phyloP scores from a whole-genome alignment of 176 grass and related monocot genomes.

The Cenchrus purpureus region DNA sequence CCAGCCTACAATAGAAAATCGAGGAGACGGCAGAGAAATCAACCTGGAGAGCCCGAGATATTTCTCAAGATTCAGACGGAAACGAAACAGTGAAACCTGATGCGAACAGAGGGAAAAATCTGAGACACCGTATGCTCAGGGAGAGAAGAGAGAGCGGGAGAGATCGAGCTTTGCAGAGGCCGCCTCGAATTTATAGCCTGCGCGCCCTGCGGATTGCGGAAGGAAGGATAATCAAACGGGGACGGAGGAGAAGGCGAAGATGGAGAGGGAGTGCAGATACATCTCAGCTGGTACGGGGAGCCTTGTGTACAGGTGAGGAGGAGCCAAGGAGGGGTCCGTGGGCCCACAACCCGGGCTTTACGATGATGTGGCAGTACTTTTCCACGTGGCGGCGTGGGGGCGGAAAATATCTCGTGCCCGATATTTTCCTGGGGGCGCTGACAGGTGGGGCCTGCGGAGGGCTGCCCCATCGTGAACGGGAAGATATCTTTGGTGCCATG shows the following conservation, averaged over 20 bases:
- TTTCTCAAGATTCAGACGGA: not conserved
- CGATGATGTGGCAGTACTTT: conserved; percentile 41
- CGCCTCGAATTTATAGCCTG: not conserved
- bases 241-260: not conserved
- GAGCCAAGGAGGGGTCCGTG: not conserved
- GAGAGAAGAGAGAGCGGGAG: not conserved
- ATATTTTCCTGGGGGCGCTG: conserved; percentile 33
- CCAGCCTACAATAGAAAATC: not conserved
- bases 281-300: conserved; percentile 19
- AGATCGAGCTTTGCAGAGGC: not conserved
- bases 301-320: not conserved
- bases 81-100: not conserved
- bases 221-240: not conserved
- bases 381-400: conserved; percentile 38
- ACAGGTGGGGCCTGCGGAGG: not conserved
- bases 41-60: not conserved
- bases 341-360: conserved; percentile 24
- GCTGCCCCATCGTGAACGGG: not conserved
- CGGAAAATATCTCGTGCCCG: conserved; percentile 42
- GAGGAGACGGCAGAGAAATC: not conserved
- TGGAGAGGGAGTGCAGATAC: conserved; percentile 3
- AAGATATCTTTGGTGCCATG: conserved; percentile 38
- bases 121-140: not conserved
- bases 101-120: not conserved
- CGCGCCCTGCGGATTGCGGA: not conserved